Evolutionary conservation across 495 filamentous ascomycete species (phyloP), one percentile per base, ranked within the genome.

Genomic region (Penicillium silybi): DNA sequence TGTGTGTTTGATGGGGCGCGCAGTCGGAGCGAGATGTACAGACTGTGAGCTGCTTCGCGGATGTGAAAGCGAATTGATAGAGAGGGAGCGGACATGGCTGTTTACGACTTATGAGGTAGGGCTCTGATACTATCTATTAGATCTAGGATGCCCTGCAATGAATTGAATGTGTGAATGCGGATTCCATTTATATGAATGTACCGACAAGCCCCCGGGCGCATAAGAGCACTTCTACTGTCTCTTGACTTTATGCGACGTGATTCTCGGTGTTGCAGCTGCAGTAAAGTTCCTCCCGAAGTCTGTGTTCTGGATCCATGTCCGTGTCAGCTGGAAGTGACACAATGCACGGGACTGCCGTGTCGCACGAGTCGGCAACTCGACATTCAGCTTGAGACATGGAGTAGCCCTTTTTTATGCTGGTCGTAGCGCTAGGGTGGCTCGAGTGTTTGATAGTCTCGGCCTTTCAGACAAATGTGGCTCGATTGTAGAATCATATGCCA

Each of bases 1-100:
- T 92, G 90, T 66, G 75, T 97, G 48, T 96, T 95, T 64, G 91
- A 97, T 74, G 93, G 93, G 41, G 85, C 96, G 19, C 73, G 67
- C 50, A 95, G 91, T 70, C 85, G 83, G 68, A 87, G 80, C 48
- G 84, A 85, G 64, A 87, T 95, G 55, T 80, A 69, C 43, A 59
- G 59, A 39, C 57, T 74, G 47, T 74, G 56, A 68, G 46, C 11
- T 45, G 43, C 26, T 6, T 25, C 6, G 10, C 13, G 18, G 19
- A 23, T n/a, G 44, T 29, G 16, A 32, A 32, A 32, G 11, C 11
- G 29, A 3, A 32, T 32, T 32, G 10, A 13, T 32, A 32, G 8
- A 32, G 26, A 32, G 29, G 11, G 4, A 3, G 29, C 22, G 22
- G 22, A 23, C 22, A 32, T 32, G 11, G 29, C 11, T 3, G 2